Evolutionary conservation across 139 green algal species (phyloP), one percentile per base, ranked within the genome.

Genomic region (Picochlorum sp.): DNA sequence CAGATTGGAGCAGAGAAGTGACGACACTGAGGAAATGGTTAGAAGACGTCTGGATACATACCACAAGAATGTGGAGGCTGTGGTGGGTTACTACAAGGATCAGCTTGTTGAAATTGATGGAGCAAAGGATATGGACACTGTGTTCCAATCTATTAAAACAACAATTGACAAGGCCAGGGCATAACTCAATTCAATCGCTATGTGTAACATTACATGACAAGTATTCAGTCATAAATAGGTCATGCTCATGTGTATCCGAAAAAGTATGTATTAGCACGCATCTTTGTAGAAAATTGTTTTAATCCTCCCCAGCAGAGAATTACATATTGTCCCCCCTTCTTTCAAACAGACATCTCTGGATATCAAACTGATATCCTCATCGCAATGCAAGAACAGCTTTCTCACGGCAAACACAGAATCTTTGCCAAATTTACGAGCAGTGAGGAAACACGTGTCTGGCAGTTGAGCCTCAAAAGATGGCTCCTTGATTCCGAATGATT

Each of bases 21-120:
- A 98, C 66, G 92, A 98, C 76, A 98, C 87, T 7, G 92, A 95
- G 72, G 92, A 98, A 37, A 94, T 89, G 83, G 80, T 89, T 49
- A 66, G 72, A 34, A 80, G 67, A 11, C 65, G 89, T 4, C 60
- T 96, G 26, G 67, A 75, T 6, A 90, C 81, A 2, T 83, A 96
- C 73, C 79, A 91, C 65, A 62, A 58, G 38, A 93, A 95, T 60
- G 79, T 95, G 14, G 75, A 87, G n/a, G 76, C 80, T 6, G 86
- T 95, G 6, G 34, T 92, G 1, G 79, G 76, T 10, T 90, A 88
- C 82, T 96, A 96, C 77, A 78, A 78, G 45, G 72, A 86, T 37
- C 55, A 82, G 45, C 62, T 83, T 13, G 79, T 87, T 16, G 66
- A 89, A 75, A 86, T 94, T 57, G 80, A 96, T 57, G 89, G 89